Conservation (phyloP, 1,284 basidiomycete genomes). For the Sanghuangporus sanghuang region DNA sequence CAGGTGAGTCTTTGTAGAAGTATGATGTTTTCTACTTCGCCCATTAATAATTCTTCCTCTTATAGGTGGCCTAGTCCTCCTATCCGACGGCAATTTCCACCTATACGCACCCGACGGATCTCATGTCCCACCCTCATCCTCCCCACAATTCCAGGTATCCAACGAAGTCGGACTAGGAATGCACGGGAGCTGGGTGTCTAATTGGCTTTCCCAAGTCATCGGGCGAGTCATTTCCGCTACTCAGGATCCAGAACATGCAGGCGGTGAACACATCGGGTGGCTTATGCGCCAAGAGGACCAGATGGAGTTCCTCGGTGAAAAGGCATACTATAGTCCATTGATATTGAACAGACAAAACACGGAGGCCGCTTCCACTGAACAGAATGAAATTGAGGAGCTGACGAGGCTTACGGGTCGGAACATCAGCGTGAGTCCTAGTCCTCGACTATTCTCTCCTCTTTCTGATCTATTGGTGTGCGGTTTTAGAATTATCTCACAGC, state of each 20-base stretch:
- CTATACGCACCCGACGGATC: slow-evolving; percentile 1
- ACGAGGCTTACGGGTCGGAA: slow-evolving; percentile 4
- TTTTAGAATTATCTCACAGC: slow-evolving; percentile 8
- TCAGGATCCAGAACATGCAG: slow-evolving; percentile 2
- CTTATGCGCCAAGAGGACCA: not conserved
- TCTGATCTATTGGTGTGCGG: not conserved
- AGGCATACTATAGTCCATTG: slow-evolving; percentile 12
- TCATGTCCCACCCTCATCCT: not conserved
- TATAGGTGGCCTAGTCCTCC: slow-evolving; percentile 11
- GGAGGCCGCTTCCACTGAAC: not conserved
- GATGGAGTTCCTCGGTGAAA: not conserved
- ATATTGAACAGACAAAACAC: not conserved
- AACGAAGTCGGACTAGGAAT: not conserved
- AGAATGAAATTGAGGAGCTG: not conserved
- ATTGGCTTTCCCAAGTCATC: slow-evolving; percentile 6
- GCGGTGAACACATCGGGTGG: not conserved
- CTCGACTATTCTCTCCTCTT: not conserved
- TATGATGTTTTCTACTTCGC: not conserved
- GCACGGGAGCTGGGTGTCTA: not conserved
- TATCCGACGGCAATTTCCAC: slow-evolving; percentile 9
- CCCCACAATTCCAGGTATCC: not conserved
- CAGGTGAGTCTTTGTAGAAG: slow-evolving; percentile 1
- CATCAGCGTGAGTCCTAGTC: slow-evolving; percentile 1
- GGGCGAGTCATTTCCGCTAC: not conserved
- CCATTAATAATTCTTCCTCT: not conserved